phyloP scores from a whole-genome alignment of 805 yeast genomes.

The Vanderwaltozyma verrucispora region DNA sequence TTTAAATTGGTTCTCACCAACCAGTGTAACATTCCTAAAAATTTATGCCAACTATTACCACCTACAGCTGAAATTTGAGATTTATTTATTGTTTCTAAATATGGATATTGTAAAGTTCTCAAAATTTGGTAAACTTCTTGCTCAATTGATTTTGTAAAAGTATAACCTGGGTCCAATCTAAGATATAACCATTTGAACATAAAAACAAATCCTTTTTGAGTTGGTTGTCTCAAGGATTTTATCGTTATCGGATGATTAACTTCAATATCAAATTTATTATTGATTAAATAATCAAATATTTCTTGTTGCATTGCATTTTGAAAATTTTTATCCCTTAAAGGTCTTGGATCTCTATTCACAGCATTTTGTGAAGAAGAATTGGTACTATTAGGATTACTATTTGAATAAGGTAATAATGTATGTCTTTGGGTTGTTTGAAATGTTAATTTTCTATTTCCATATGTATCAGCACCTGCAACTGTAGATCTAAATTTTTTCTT shows the following conservation, averaged over 20 bases:
- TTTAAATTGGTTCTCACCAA: slow-evolving; percentile 45
- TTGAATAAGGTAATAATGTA: slow-evolving; percentile 3
- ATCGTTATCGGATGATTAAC: slow-evolving; percentile 59
- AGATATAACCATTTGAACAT: slow-evolving; percentile 74
- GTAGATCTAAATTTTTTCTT: slow-evolving; percentile 15
- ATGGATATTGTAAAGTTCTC: slow-evolving; percentile 65
- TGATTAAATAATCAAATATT: slow-evolving; percentile 50
- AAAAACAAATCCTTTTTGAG: slow-evolving; percentile 73
- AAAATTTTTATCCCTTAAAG: slow-evolving; percentile 61
- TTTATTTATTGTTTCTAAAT: slow-evolving; percentile 66
- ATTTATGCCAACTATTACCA: slow-evolving; percentile 77
- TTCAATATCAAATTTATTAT: slow-evolving; percentile 62
- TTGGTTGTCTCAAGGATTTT: slow-evolving; percentile 62
- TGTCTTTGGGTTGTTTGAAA: slow-evolving; percentile 1
- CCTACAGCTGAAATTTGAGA: slow-evolving; percentile 88
- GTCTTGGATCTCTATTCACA: slow-evolving; percentile 52
- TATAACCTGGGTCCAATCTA: slow-evolving; percentile 69
- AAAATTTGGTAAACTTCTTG: slow-evolving; percentile 62
- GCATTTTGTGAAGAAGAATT: not conserved
- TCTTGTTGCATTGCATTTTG: slow-evolving; percentile 58
- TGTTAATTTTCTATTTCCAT: not conserved
- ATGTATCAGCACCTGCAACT: slow-evolving; percentile 7
- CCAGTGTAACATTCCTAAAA: slow-evolving; percentile 80
- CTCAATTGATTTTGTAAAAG: slow-evolving; percentile 58
- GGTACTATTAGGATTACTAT: not conserved